A percentile compares a stretch with the other conserved stretches of the same genome.
phyloP scores from a whole-genome alignment of 805 yeast species.

The Starmerella floris region DNA sequence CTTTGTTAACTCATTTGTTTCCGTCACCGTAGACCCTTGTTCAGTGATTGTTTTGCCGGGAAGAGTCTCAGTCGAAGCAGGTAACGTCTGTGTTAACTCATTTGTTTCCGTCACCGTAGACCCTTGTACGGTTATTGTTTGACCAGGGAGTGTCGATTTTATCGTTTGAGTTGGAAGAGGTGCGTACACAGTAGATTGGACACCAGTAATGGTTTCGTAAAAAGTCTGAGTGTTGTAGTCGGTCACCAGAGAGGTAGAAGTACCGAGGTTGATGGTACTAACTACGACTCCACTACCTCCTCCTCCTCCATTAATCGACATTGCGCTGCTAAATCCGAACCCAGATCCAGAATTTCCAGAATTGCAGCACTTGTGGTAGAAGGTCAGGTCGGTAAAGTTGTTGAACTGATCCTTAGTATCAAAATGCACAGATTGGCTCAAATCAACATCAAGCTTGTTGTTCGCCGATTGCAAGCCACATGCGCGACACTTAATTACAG shows the following conservation, averaged over 20 bases:
- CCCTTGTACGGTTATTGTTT: conserved; percentile 4
- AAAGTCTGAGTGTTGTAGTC: conserved; percentile 5
- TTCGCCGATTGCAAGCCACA: conserved; percentile 12
- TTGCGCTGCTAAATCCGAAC: not conserved
- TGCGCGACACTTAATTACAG: conserved; percentile 12
- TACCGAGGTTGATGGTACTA: conserved; percentile 4
- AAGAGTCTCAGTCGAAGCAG: conserved; percentile 3
- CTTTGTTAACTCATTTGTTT: not conserved
- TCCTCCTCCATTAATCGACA: not conserved
- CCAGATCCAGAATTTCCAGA: not conserved
- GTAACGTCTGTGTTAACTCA: no score
- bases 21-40: not conserved
- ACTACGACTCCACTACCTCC: not conserved
- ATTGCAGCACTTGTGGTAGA: conserved; percentile 11
- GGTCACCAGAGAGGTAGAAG: conserved; percentile 1
- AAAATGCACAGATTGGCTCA: conserved; percentile 11
- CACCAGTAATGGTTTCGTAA: conserved; percentile 10
- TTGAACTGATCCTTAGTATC: conserved; percentile 13
- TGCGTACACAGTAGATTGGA: conserved; percentile 5
- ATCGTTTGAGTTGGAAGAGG: conserved; percentile 7
- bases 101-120: conserved; percentile 5
- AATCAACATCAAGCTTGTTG: conserved; percentile 12
- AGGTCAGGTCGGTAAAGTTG: conserved; percentile 17
- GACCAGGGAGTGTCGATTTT: conserved; percentile 3
- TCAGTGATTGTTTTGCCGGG: conserved; percentile 4